Conservation (phyloP, 2,329 filamentous ascomycete species). For the Epichloe amarillans region DNA sequence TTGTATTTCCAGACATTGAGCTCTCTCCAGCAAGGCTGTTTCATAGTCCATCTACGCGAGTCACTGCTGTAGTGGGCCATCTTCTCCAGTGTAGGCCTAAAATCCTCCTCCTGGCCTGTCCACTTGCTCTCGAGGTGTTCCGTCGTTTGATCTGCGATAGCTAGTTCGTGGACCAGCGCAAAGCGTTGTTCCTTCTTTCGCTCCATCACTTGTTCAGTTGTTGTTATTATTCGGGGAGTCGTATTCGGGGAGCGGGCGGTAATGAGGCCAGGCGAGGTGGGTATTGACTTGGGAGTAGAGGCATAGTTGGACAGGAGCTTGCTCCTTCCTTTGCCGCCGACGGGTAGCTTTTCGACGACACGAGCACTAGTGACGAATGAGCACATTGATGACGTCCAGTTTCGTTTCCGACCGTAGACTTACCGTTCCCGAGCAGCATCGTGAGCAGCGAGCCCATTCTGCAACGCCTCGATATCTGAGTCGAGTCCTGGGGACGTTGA, state of each 20-base stretch:
- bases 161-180: conserved; percentile 47
- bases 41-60: conserved; percentile 39
- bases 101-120: conserved; percentile 38
- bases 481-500: conserved; percentile 29
- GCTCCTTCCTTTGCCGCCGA: conserved; percentile 25
- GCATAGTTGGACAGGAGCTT: conserved; percentile 28
- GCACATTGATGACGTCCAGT: conserved; percentile 7
- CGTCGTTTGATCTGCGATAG: conserved; percentile 36
- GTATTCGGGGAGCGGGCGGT: conserved; percentile 40
- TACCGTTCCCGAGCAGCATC: conserved; percentile 24
- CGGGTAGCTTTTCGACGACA: conserved; percentile 21
- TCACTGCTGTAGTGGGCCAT: conserved; percentile 38
- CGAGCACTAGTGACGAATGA: conserved; percentile 20
- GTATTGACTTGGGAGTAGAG: conserved; percentile 27
- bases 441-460: conserved; percentile 26
- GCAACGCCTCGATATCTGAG: conserved; percentile 36
- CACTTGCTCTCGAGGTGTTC: conserved; percentile 37
- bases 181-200: conserved; percentile 39
- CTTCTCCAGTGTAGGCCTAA: conserved; percentile 41
- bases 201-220: conserved; percentile 38
- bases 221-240: conserved; percentile 33
- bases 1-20: conserved; percentile 50
- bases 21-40: conserved; percentile 47
- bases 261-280: conserved; percentile 43
- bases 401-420: conserved; percentile 6